Percentiles rank a stretch among this genome's conserved stretches.
These are phyloP conservation scores for Penicillium thymicola DNA, from an alignment of 2,329 filamentous ascomycete genomes.

Conservation along the genomic window DNA sequence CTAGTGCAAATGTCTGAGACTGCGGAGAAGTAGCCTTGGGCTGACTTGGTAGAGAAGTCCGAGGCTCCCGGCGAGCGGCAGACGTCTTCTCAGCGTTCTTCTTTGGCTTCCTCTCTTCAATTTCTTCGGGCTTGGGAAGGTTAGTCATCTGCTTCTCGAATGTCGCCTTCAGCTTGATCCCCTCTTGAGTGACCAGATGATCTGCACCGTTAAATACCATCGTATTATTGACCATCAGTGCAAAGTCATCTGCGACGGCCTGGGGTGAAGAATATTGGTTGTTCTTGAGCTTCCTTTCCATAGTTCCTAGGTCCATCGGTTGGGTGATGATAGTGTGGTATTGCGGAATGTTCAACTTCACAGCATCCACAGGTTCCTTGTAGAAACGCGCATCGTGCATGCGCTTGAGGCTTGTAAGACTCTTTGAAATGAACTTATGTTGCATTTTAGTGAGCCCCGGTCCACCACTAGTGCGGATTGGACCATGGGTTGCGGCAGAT, in stretches of 20 bases:
- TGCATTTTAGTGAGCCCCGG: constrained; percentile 42
- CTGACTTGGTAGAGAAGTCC: constrained; percentile 41
- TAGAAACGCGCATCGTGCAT: constrained; percentile 77
- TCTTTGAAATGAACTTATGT: constrained; percentile 42
- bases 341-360: constrained; percentile 72
- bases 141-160: constrained; percentile 61
- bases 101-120: constrained; percentile 61
- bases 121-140: constrained; percentile 54
- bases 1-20: constrained; percentile 67
- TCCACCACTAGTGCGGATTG: constrained; percentile 14
- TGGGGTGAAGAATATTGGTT: constrained; percentile 67
- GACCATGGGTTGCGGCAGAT: constrained; percentile 25
- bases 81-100: constrained; percentile 43
- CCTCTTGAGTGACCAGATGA: constrained; percentile 69
- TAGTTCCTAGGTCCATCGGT: constrained; percentile 79
- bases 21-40: constrained; percentile 35
- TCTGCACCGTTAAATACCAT: constrained; percentile 75
- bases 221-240: constrained; percentile 76
- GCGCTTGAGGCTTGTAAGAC: constrained; percentile 64
- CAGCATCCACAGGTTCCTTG: constrained; percentile 69
- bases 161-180: constrained; percentile 58
- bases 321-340: constrained; percentile 69
- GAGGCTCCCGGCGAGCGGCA: constrained; percentile 49
- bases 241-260: constrained; percentile 70
- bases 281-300: constrained; percentile 75